Evolutionary conservation across 1,284 basidiomycete species (phyloP).

Genomic region (Athelia sp.): DNA sequence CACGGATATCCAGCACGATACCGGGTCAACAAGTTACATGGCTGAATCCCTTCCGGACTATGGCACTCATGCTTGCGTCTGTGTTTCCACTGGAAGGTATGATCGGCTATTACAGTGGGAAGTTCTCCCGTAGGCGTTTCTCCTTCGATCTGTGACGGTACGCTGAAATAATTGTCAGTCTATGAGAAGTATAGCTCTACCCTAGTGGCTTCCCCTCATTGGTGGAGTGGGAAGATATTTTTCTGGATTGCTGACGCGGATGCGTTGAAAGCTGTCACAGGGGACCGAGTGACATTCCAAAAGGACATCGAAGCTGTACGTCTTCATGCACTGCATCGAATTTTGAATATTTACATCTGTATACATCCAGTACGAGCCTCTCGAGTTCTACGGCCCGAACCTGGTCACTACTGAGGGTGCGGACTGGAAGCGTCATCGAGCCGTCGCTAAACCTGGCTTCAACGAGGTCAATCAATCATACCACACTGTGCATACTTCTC

Average conservation of each 20-base stretch:
- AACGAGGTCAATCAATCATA: conserved; percentile 26
- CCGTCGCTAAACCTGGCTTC: conserved; percentile 34
- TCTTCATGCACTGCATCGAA: background rate
- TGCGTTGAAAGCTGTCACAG: conserved; percentile 27
- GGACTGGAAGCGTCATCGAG: conserved; percentile 38
- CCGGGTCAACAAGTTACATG: conserved; percentile 13
- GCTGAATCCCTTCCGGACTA: conserved; percentile 26
- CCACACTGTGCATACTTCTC: background rate
- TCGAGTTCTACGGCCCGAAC: conserved; percentile 34
- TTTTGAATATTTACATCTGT: background rate
- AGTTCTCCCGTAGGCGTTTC: conserved; percentile 26
- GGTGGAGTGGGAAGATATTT: conserved; percentile 20
- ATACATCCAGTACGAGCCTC: conserved; percentile 24
- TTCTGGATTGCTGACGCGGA: conserved; percentile 40
- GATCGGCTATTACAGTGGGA: conserved; percentile 25
- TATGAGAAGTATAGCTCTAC: conserved; percentile 32
- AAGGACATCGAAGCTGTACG: conserved; percentile 30
- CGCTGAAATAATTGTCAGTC: conserved; percentile 17
- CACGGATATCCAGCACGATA: background rate
- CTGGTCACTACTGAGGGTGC: conserved; percentile 36
- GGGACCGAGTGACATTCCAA: conserved; percentile 26
- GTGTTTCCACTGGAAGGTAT: conserved; percentile 28
- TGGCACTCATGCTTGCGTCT: conserved; percentile 18
- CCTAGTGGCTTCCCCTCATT: conserved; percentile 25
- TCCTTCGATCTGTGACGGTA: background rate